Evolutionary conservation across 306 rosid genomes (phyloP), one percentile per base, ranked within the genome.

Genomic region (Malus sieversii): DNA sequence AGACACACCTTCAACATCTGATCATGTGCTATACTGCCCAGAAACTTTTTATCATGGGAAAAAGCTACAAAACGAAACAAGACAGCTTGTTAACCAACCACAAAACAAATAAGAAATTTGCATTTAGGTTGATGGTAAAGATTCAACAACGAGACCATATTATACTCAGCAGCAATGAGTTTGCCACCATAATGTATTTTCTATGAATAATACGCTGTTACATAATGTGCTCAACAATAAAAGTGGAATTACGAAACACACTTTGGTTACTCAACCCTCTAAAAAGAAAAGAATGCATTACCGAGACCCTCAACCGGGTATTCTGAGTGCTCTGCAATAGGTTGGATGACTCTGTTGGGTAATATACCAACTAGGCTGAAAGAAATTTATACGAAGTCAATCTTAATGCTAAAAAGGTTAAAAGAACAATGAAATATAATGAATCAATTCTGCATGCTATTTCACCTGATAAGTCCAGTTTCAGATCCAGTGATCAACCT

Each of bases 401-500:
- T 67, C 35, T 66, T 60, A 20, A 23, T 35, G 44, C 14, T 61
- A 59, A 48, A 75, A 76, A 65, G 60, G 52, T 33, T 23, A 68
- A 79, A 79, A 64, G 9, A 64, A 51, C 53, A 15, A 66, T 30
- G 65, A 59, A 73, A 27, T 65, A 58, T 70, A 55, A 85, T 72
- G 40, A 73, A 63, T 71, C 32, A 19, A 76, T 51, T 25, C 55
- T 15, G 68, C 42, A 60, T 10, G 42, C 19, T 3, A 12, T 74
- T 92, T 94, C 84, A 94, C 98, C 89, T 94, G 82, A 94, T 94
- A 63, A 94, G 82, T 74, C 97, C 98, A 78, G 88, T 91, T 90
- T 90, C 98, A 2, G 98, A 91, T 86, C 92, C 98, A 73, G 88
- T 79, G 75, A 94, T 86, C 75, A 94, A 78, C 82, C 96, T 85